These are phyloP conservation scores for Aotearoamyces nothofagi DNA, from an alignment of 2,329 filamentous ascomycete species.

Conservation along the genomic window DNA sequence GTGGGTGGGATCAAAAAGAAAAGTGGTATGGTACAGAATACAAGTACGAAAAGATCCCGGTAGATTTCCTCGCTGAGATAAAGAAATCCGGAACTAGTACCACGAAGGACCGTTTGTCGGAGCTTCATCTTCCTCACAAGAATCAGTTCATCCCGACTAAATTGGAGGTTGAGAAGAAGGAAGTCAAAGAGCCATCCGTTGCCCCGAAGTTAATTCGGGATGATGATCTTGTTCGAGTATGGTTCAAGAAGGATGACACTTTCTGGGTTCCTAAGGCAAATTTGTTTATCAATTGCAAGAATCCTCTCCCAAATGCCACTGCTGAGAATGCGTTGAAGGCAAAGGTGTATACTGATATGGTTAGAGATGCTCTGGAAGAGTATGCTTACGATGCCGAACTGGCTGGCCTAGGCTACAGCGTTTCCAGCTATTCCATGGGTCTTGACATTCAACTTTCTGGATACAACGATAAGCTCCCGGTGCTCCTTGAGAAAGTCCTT, in stretches of 20 bases:
- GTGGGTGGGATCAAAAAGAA: conserved; percentile 75
- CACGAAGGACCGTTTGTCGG: conserved; percentile 42
- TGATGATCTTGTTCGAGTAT: conserved; percentile 65
- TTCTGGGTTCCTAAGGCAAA: conserved; percentile 98
- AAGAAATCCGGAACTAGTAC: conserved; percentile 44
- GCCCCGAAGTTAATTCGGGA: conserved; percentile 74
- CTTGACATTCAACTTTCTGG: conserved; percentile 68
- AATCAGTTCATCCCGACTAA: conserved; percentile 95
- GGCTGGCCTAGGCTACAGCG: conserved; percentile 70
- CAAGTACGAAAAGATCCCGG: conserved; percentile 63
- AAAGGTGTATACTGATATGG: conserved; percentile 68
- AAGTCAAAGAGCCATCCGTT: conserved; percentile 59
- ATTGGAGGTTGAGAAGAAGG: conserved; percentile 88
- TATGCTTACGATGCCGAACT: conserved; percentile 95
- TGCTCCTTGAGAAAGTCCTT: conserved; percentile 80
- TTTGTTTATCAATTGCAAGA: conserved; percentile 65
- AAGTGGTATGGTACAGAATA: conserved; percentile 98
- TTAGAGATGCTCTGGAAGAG: conserved; percentile 77
- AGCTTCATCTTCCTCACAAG: conserved; percentile 74
- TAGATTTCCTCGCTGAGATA: conserved; percentile 59
- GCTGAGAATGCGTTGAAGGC: conserved; percentile 67
- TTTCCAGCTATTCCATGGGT: conserved; percentile 58
- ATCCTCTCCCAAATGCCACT: conserved; percentile 63
- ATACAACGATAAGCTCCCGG: conserved; percentile 92
- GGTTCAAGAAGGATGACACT: conserved; percentile 97